Evolutionary conservation across 1,284 basidiomycete species (phyloP), one percentile per base, ranked within the genome.

Genomic region (Sphaerobolus stellatus): DNA sequence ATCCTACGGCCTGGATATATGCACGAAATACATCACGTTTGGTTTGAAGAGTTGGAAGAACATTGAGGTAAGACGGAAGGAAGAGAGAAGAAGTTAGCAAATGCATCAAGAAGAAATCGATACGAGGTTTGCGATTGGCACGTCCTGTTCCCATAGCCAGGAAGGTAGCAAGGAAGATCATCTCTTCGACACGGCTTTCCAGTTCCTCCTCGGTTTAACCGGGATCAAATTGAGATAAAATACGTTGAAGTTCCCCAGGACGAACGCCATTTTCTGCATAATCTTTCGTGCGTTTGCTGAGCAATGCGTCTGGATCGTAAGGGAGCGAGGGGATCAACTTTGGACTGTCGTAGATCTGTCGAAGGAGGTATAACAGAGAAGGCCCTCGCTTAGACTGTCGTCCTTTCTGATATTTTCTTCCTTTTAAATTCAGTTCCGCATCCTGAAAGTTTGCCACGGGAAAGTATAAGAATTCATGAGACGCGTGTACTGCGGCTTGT

Each of bases 101-200:
- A 67, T 89, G 87, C 84, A 87, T 84, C 59, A 89, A 68, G 78
- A 86, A 85, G 71, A 88, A 88, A 65, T 88, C 86, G 30, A 86
- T 68, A 11, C 83, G 74, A 2, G 78, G 75, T 56, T 76, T 74
- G 44, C 75, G 69, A 0, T 79, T 82, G 38, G 67, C 71, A 53
- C 74, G 73, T 9, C 82, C 76, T 0, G 82, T 80, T 1, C 75
- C 80, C 29, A 76, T 77, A 28, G 82, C 69, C 11, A 87, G 70
- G 3, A 87, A 72, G 1, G 81, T 79, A 6, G 72, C 69, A 11
- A 73, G 61, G 71, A 80, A 81, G 25, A 81, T 69, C 27, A 82
- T 58, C 64, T 88, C 85, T 59, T 84, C 76, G 18, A 78, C 61
- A 45, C 78, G 78, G 29, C 63, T 62, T 14, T 74, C 71, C 44